A percentile compares a stretch with the other conserved stretches of the same genome.
Conservation (phyloP, 192 early-diverging fungal species). For the Pecoramyces ruminantium region DNA sequence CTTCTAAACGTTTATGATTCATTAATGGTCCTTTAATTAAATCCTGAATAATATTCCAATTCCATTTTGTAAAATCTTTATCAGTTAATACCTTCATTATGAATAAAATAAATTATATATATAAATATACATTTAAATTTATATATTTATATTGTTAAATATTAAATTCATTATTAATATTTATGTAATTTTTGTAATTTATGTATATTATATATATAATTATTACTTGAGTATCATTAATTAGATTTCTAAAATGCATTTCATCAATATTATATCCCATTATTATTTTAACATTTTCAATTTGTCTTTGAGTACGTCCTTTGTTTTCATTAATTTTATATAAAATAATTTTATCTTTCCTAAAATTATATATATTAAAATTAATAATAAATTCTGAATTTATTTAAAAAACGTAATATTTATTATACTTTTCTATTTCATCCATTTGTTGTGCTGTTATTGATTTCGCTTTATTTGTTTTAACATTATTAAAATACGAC, state of each 20-base stretch:
- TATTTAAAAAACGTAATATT: too few species aligned
- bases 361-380: background rate
- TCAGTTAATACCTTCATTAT: slow-evolving; percentile 39
- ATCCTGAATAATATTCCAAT: slow-evolving; percentile 56
- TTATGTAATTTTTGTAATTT: slow-evolving; percentile 5
- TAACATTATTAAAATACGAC: background rate
- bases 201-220: slow-evolving; percentile 2
- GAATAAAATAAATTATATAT: too few species aligned
- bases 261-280: slow-evolving; percentile 55
- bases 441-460: background rate
- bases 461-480: background rate
- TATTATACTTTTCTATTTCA: background rate
- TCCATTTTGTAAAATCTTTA: slow-evolving; percentile 64
- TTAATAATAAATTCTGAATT: too few species aligned
- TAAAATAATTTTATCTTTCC: background rate
- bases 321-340: background rate
- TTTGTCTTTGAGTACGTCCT: slow-evolving; percentile 14
- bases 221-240: slow-evolving; percentile 57
- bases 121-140: too few species aligned
- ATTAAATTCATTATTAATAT: too few species aligned
- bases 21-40: slow-evolving; percentile 60
- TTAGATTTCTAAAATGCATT: slow-evolving; percentile 37
- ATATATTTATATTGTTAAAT: too few species aligned
- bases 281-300: slow-evolving; percentile 33
- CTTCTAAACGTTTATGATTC: slow-evolving; percentile 55